These are phyloP conservation scores for Aethionema arabicum DNA, from an alignment of 345 rosid species.

Conservation along the genomic window DNA sequence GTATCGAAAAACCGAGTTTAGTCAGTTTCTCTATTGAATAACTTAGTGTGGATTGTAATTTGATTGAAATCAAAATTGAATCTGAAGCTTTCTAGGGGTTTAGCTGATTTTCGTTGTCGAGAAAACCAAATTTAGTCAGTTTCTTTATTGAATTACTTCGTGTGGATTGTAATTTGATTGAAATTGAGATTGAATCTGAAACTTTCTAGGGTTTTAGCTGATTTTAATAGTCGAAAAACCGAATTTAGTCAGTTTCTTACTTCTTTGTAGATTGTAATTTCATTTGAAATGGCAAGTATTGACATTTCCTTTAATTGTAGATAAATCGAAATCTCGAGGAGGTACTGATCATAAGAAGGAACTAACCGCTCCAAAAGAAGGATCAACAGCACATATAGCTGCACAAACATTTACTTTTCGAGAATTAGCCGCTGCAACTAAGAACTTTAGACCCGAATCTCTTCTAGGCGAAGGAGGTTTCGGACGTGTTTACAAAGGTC, in stretches of 20 bases:
- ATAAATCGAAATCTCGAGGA: constrained; percentile 72
- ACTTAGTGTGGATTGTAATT: background rate
- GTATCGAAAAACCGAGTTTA: background rate
- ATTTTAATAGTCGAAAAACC: background rate
- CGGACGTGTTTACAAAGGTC: constrained; percentile 94
- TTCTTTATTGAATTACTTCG: background rate
- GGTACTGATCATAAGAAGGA: constrained; percentile 74
- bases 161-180: background rate
- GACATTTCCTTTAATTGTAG: constrained; percentile 35
- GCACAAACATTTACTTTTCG: constrained; percentile 91
- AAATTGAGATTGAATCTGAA: background rate
- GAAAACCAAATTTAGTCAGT: background rate
- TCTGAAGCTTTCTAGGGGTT: background rate
- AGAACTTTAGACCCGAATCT: constrained; percentile 75
- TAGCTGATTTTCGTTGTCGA: background rate
- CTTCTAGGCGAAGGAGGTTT: constrained; percentile 95
- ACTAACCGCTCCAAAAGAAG: constrained; percentile 64
- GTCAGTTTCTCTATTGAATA: background rate
- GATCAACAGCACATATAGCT: constrained; percentile 68
- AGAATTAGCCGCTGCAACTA: constrained; percentile 89
- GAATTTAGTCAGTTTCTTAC: background rate
- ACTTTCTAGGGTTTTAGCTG: background rate
- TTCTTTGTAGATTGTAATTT: background rate
- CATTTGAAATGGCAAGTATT: constrained; percentile 1
- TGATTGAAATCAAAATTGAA: background rate